Conservation (phyloP, 129 eudicot species). For the Mikania micrantha region DNA sequence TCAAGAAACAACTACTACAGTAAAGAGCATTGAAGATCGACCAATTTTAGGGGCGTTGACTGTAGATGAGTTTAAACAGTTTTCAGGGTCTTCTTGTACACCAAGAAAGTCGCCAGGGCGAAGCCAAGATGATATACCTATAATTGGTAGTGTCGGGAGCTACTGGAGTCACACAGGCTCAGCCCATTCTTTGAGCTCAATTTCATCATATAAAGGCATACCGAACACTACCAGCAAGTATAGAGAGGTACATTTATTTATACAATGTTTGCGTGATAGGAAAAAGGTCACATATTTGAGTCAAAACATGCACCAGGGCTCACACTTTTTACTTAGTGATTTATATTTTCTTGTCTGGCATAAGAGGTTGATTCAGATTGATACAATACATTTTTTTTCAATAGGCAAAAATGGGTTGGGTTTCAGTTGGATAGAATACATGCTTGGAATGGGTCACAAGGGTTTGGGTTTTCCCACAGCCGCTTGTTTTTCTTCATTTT, state of each 20-base stretch:
- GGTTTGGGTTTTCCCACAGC: too few species aligned
- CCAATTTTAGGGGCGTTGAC: conserved; percentile 92
- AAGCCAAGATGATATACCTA: conserved; percentile 91
- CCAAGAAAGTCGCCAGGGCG: conserved; percentile 77
- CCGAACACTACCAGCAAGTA: conserved; percentile 95
- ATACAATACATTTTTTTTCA: neutral
- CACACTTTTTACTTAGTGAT: neutral
- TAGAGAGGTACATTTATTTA: conserved; percentile 59
- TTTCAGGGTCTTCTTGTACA: conserved; percentile 44
- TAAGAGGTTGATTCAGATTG: neutral
- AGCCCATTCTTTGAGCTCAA: conserved; percentile 33
- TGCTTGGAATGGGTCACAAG: neutral
- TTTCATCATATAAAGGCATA: conserved; percentile 84
- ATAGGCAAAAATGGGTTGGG: too few species aligned
- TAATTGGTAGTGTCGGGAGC: conserved; percentile 81
- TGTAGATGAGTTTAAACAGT: conserved; percentile 64
- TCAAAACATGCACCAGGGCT: neutral
- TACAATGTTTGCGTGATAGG: neutral
- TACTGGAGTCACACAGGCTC: conserved; percentile 55
- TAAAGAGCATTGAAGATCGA: conserved; percentile 55
- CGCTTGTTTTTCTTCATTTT: too few species aligned
- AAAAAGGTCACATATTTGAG: neutral
- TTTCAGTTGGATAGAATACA: too few species aligned
- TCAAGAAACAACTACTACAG: conserved; percentile 35
- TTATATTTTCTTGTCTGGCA: neutral